Conservation (phyloP, 371 early-diverging fungal genomes). For the Haplosporangium sp. region DNA sequence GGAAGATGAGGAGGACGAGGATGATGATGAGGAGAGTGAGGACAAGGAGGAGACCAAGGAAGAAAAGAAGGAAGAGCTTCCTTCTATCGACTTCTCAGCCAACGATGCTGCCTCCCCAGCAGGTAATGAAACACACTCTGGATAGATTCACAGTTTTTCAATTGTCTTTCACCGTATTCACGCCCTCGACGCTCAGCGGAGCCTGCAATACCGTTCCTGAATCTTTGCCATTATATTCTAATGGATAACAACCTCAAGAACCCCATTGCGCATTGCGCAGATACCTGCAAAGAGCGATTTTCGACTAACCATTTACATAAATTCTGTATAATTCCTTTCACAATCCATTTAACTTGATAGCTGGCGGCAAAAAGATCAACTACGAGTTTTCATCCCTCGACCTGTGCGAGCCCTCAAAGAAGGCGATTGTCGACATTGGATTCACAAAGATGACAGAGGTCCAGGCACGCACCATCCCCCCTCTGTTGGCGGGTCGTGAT, state of each 20-base stretch:
- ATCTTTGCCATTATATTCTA: no score
- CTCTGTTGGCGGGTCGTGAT: constrained; percentile 96
- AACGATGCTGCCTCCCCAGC: constrained; percentile 28
- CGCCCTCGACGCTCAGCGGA: neutral
- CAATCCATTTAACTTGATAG: neutral
- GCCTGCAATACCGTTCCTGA: no score
- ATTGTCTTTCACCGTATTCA: neutral
- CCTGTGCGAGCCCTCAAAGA: constrained; percentile 74
- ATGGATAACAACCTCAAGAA: no score
- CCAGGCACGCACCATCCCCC: constrained; percentile 96
- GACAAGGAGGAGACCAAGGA: constrained; percentile 26
- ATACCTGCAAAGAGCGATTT: no score
- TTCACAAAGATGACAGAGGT: constrained; percentile 98
- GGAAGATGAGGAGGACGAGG: constrained; percentile 49
- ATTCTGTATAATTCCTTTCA: no score
- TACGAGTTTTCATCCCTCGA: constrained; percentile 73
- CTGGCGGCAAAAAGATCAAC: constrained; percentile 56
- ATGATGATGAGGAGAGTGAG: constrained; percentile 52
- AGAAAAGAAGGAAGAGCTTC: constrained; percentile 39
- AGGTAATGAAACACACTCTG: constrained; percentile 6
- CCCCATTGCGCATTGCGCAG: no score
- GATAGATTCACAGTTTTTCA: neutral
- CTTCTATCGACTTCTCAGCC: constrained; percentile 34
- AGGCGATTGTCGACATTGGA: constrained; percentile 93
- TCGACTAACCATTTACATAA: no score